Evolutionary conservation across 495 filamentous ascomycete genomes (phyloP), one percentile per base, ranked within the genome.

Genomic region (Aspergillus baeticus): DNA sequence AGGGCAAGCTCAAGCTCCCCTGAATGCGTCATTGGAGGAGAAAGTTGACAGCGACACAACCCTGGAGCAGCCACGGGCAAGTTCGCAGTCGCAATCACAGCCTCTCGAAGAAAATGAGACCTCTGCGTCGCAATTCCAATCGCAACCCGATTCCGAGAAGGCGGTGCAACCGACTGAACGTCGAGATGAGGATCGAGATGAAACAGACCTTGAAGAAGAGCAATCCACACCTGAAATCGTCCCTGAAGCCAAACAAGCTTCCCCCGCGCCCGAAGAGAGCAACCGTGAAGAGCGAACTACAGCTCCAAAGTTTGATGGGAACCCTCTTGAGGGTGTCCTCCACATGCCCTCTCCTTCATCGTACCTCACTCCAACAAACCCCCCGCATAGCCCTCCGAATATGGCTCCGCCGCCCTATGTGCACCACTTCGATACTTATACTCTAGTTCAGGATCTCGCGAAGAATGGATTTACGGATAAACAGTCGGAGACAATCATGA

Each of bases 391-490:
- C 58, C 82, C 81, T 15, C 86, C 86, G 42, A 84, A 89, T 60
- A 62, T 96, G 29, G 75, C 84, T 6, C 82, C 90, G 0, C 81
- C 89, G 14, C 89, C 84, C 3, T 93, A 96, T 68, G 84, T 96
- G 11, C 94, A 98, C 74, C 91, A 97, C 74, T 98, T 98, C 69
- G 94, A 98, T 73, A 96, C 87, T 15, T 98, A 92, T 64, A 84
- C 83, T 4, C 80, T 96, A 1, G 94, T 96, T 5, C 85, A 86
- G 43, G 81, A 89, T 59, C 84, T 98, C 5, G 77, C 85, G 18
- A 69, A 70, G 0, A 81, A 85, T 18, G 89, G 86, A 2, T 96
- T 91, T 70, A 83, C 75, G 6, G 71, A 79, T 13, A 77, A 77
- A 0, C 91, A 96, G 67, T 80, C 88, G 34, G 82, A 89, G 42